Base-by-base conservation (phyloP, 2,329 filamentous ascomycete genomes). In the Pseudogymnoascus destructans region DNA sequence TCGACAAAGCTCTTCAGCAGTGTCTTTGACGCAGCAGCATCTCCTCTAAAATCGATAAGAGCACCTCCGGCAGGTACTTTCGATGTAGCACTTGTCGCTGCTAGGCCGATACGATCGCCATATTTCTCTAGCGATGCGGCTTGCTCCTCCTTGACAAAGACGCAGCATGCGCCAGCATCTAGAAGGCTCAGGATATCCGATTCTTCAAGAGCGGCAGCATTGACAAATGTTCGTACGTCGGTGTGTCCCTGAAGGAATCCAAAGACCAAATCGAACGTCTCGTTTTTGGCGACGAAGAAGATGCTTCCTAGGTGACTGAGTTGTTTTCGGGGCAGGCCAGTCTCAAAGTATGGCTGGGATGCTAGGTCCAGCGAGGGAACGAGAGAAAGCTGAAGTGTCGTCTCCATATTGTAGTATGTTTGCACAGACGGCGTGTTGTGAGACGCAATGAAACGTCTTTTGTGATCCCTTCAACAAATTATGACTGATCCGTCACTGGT, bases 101-200 rank as follows among this genome's bases (percentile, higher is more conserved):
- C 72, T 1, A 80, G 78, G 17, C 79, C 74, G 23, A 85, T 76
- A 59, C 82, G 75, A 42, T 76, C 73, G 42, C 77, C 79, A 62
- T 80, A 82, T 62, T 78, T 75, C 54, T 75, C 71, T 60, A 80
- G 79, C 57, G 77, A 73, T 7, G 76, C 74, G 57, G 95, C 74
- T 69, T 89, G 86, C 59, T 83, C 77, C 54, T 84, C 79, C 15
- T 79, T 79, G 56, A 95, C 87, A 70, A 97, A 93, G 62, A 93
- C 85, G 69, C 86, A 93, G 57, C 84, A 81, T 5, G 90, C 89
- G 60, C 93, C 93, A 63, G 84, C 81, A 70, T 98, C 88, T 59
- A 98, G 81, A 33, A 97, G 78, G 52, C 86, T 80, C 58, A 92
- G 74, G 33, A 97, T 76, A 63, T 95, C 86, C 58, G 76, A 75